Base-by-base conservation (phyloP, 768 basidiomycete genomes). In the Pholiota molesta region DNA sequence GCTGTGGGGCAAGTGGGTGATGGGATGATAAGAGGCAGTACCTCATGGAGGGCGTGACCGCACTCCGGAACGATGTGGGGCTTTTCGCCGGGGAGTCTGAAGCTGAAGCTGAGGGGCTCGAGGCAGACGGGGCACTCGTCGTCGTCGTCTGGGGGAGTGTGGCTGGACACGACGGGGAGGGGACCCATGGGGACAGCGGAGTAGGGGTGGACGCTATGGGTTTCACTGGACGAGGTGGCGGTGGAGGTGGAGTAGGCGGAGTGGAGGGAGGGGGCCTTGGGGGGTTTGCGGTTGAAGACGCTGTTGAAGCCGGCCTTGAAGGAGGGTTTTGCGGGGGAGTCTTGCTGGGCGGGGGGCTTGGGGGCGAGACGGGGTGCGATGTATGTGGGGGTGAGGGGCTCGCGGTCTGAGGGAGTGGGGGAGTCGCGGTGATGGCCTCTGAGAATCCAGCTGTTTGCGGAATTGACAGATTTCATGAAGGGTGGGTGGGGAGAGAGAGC, bases 51-150 rank as follows among this genome's bases (percentile, higher is more conserved):
- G 37, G 94, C 91, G 78, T 99, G 97, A 39, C 97, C 96, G 68
- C 97, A 99, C 72, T 96, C 94, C 31, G 97, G 97, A 51, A 97
- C 91, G 64, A 99, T 91, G 72, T 98, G 96, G 8, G 97, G 94
- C 72, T 96, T 98, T 80, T 99, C 97, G 9, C 97, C 97, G 0
- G 94, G 92, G 14, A 99, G 78, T 63, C 95, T 84, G 77, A 95
- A 97, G 75, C 89, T 91, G 75, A 95, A 95, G 71, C 90, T 91
- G 71, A 99, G 86, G 1, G 94, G 92, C 71, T 99, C 97, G 67
- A 97, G 89, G 76, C 97, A 99, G 67, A 99, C 94, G 13, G 97
- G 97, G 68, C 97, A 99, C 70, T 91, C 92, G 57, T 91, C 90
- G 70, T 96, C 95, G 58, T 94, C 91, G 23, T 92, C 89, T 16